These are phyloP conservation scores for Glaciozyma antarctica DNA, from an alignment of 768 basidiomycete species.

Conservation along the genomic window DNA sequence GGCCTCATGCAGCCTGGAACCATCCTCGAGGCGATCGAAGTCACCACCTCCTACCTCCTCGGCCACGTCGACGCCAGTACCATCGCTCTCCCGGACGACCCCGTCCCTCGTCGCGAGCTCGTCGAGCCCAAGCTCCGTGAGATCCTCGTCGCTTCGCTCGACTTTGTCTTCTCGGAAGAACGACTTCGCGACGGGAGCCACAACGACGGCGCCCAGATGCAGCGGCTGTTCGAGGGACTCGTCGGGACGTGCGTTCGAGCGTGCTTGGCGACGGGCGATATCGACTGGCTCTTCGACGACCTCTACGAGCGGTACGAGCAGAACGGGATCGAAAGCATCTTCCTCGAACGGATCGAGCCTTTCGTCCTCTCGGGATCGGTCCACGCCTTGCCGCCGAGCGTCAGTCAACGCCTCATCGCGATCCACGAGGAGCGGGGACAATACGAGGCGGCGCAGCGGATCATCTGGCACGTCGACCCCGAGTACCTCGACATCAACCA, in stretches of 20 bases:
- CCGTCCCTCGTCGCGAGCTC: conserved; percentile 50
- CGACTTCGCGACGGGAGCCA: conserved; percentile 86
- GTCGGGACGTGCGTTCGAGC: conserved; percentile 68
- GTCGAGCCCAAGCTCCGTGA: conserved; percentile 68
- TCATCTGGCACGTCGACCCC: conserved; percentile 96
- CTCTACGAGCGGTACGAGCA: conserved; percentile 83
- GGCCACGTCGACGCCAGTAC: conserved; percentile 59
- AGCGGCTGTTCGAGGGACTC: conserved; percentile 78
- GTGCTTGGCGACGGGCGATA: conserved; percentile 67
- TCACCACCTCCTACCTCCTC: conserved; percentile 69
- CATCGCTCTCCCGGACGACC: conserved; percentile 69
- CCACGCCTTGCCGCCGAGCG: conserved; percentile 66
- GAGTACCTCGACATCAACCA: conserved; percentile 86
- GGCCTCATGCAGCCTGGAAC: conserved; percentile 72
- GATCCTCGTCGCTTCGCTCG: conserved; percentile 75
- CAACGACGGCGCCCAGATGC: conserved; percentile 52
- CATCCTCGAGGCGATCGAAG: conserved; percentile 80
- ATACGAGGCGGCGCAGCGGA: conserved; percentile 67
- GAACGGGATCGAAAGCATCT: conserved; percentile 72
- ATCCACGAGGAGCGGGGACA: conserved; percentile 63
- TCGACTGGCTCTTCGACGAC: conserved; percentile 84
- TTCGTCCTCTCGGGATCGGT: conserved; percentile 70
- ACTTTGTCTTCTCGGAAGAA: conserved; percentile 88
- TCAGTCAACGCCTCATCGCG: conserved; percentile 73
- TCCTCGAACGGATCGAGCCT: conserved; percentile 66